These are phyloP conservation scores for Phaeomoniella chlamydospora DNA, from an alignment of 2,329 filamentous ascomycete genomes.

Conservation along the genomic window DNA sequence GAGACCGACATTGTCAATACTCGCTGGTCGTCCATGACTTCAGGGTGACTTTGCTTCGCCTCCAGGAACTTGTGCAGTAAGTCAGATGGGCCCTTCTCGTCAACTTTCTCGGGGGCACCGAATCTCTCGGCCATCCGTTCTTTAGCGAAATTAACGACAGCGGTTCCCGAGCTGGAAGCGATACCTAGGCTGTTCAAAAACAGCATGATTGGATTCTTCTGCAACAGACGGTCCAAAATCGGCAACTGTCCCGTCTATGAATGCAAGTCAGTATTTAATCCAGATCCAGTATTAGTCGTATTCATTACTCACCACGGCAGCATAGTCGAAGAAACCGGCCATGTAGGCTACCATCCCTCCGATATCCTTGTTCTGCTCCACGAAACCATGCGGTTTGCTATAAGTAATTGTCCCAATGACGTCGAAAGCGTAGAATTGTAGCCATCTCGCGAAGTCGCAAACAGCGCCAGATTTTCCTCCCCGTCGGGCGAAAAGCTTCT, in stretches of 20 bases:
- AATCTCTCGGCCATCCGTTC: conserved; percentile 53
- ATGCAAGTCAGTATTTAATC: conserved; percentile 2
- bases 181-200: conserved; percentile 52
- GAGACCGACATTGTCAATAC: conserved; percentile 1
- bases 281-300: neutral
- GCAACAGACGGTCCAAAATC: conserved; percentile 51
- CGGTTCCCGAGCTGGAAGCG: conserved; percentile 49
- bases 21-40: conserved; percentile 1
- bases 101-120: conserved; percentile 25
- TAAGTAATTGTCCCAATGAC: conserved; percentile 68
- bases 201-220: conserved; percentile 57
- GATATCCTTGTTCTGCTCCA: conserved; percentile 59
- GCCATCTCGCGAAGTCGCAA: conserved; percentile 32
- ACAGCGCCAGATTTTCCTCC: conserved; percentile 2
- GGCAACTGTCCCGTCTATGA: conserved; percentile 58
- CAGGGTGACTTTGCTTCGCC: neutral
- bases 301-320: conserved; percentile 44
- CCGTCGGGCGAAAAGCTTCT: conserved; percentile 33
- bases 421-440: conserved; percentile 69
- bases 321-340: conserved; percentile 51
- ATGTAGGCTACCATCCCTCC: conserved; percentile 59
- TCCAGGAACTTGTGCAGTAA: conserved; percentile 7
- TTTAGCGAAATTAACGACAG: conserved; percentile 58
- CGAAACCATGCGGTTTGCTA: conserved; percentile 57
- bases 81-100: conserved; percentile 4